Evolutionary conservation across 106 monocot species (phyloP).

Genomic region (Platanthera guangdongensis): DNA sequence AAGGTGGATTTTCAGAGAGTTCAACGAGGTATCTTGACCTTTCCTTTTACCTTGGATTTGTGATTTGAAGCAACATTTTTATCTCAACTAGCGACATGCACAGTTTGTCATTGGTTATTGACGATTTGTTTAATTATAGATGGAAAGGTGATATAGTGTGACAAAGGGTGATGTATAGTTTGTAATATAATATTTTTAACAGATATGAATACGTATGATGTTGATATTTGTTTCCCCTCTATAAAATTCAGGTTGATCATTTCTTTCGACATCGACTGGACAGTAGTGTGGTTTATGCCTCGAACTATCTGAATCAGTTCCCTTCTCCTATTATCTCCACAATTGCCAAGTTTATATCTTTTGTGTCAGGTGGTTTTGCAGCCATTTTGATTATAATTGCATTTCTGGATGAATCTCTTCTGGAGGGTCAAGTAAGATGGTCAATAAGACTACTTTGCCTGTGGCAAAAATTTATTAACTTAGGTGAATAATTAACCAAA

Average conservation of each 20-base stretch:
- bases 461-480: background rate
- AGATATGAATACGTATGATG: background rate
- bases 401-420: constrained; percentile 83
- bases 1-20: constrained; percentile 93
- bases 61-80: background rate
- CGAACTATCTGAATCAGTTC: constrained; percentile 89
- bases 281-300: constrained; percentile 62
- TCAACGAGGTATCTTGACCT: constrained; percentile 70
- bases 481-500: background rate
- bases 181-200: background rate
- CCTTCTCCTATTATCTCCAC: constrained; percentile 87
- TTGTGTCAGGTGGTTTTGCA: constrained; percentile 94
- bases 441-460: background rate
- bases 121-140: background rate
- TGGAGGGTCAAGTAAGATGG: constrained; percentile 86
- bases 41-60: background rate
- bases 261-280: constrained; percentile 81
- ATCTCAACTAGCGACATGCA: background rate
- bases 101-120: background rate
- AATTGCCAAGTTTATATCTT: constrained; percentile 86
- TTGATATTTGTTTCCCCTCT: background rate
- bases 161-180: background rate
- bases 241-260: constrained; percentile 77
- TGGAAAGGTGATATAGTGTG: background rate
- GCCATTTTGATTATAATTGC: constrained; percentile 89